These are phyloP conservation scores for Albatrellus sp. DNA, from an alignment of 1,284 basidiomycete species.

Conservation along the genomic window DNA sequence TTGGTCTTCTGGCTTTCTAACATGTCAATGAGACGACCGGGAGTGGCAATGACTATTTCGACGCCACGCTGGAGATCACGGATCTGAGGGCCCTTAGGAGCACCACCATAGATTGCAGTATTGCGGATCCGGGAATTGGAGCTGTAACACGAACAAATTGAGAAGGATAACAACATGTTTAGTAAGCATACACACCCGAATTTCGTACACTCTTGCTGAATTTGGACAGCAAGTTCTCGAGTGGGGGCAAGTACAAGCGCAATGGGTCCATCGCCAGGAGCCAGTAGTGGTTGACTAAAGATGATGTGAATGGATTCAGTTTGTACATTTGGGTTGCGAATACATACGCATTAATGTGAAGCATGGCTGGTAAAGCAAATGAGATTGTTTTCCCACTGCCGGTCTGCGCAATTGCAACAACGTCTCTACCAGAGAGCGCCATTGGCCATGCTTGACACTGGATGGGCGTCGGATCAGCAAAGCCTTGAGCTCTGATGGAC, in stretches of 20 bases:
- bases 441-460: constrained; percentile 99
- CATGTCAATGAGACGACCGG: constrained; percentile 89
- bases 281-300: constrained; percentile 77
- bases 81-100: constrained; percentile 96
- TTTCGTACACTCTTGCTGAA: constrained; percentile 97
- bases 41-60: constrained; percentile 91
- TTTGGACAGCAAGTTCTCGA: constrained; percentile 97
- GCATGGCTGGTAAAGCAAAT: constrained; percentile 96
- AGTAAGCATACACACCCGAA: constrained; percentile 55
- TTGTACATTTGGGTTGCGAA: constrained; percentile 1
- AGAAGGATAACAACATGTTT: background rate
- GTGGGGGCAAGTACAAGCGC: constrained; percentile 95
- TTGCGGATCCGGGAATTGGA: constrained; percentile 95
- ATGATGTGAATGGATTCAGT: background rate
- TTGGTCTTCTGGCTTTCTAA: constrained; percentile 94
- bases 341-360: constrained; percentile 94
- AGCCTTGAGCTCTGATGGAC: constrained; percentile 91
- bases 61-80: constrained; percentile 95
- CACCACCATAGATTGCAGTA: constrained; percentile 97
- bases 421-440: constrained; percentile 87
- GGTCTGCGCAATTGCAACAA: constrained; percentile 95
- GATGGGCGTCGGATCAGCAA: constrained; percentile 82
- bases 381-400: constrained; percentile 97
- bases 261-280: constrained; percentile 94
- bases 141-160: constrained; percentile 21